Conservation (phyloP, 768 basidiomycete genomes). For the Gloeopeniophorella convolvens region DNA sequence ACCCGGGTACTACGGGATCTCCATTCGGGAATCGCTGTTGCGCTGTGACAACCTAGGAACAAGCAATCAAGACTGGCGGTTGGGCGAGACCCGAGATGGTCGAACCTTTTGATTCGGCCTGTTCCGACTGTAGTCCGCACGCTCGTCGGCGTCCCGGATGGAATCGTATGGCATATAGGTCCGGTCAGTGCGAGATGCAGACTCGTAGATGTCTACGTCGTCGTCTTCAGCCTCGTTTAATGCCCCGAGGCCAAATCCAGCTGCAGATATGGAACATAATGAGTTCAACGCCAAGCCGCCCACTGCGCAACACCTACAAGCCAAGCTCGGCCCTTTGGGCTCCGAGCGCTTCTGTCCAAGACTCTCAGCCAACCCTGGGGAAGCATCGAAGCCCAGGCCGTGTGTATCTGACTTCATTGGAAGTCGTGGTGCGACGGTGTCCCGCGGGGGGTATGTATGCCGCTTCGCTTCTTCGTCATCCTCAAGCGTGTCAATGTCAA, state of each 20-base stretch:
- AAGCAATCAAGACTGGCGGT: neutral
- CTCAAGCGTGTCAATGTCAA: constrained; percentile 29
- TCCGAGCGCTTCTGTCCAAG: constrained; percentile 35
- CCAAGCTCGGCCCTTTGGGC: constrained; percentile 44
- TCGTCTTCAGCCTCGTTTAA: constrained; percentile 94
- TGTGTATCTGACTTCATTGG: constrained; percentile 68
- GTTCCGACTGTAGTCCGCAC: constrained; percentile 32
- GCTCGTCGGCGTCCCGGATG: constrained; percentile 58
- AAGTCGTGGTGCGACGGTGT: constrained; percentile 57
- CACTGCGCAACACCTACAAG: constrained; percentile 37
- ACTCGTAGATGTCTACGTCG: constrained; percentile 80
- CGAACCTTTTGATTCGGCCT: constrained; percentile 2
- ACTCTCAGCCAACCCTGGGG: constrained; percentile 53
- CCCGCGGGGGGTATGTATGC: constrained; percentile 81
- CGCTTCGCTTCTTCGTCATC: constrained; percentile 80
- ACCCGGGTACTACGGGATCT: constrained; percentile 63
- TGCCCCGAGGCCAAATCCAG: constrained; percentile 85
- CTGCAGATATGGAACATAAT: constrained; percentile 30
- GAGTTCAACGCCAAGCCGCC: neutral
- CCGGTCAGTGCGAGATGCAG: constrained; percentile 29
- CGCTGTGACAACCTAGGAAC: constrained; percentile 19
- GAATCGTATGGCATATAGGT: constrained; percentile 61
- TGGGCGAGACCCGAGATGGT: neutral
- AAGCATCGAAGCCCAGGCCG: constrained; percentile 78
- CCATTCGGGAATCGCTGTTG: constrained; percentile 67